Evolutionary conservation across 1,284 basidiomycete species (phyloP).

Genomic region (Polyporus tsugae): DNA sequence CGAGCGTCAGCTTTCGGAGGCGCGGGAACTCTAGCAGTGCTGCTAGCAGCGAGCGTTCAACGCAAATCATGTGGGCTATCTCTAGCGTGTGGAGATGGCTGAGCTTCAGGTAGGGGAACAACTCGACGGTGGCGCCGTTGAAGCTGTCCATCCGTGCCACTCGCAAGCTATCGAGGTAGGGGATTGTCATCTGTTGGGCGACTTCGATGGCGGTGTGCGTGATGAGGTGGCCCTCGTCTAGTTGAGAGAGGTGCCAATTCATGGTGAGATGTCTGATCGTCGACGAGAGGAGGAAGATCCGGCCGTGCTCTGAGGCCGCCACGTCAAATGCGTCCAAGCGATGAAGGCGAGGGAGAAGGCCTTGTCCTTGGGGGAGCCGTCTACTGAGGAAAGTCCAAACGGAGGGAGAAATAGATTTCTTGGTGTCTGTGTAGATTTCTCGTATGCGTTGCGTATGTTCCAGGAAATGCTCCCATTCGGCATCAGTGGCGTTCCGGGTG

Average conservation of each 20-base stretch:
- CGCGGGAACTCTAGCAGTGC: constrained; percentile 1
- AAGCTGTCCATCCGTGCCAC: constrained; percentile 8
- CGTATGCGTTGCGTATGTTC: not conserved
- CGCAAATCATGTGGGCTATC: constrained; percentile 3
- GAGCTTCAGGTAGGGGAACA: constrained; percentile 2
- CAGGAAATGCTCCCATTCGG: constrained; percentile 2
- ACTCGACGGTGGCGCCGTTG: not conserved
- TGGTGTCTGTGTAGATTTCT: not conserved
- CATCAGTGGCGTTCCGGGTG: not conserved
- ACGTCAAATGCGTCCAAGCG: constrained; percentile 8
- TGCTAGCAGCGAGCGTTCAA: not conserved
- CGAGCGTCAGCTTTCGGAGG: constrained; percentile 7
- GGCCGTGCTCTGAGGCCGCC: not conserved
- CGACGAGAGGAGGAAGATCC: constrained; percentile 12
- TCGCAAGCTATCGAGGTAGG: constrained; percentile 16
- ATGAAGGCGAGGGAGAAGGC: constrained; percentile 9
- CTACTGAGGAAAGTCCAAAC: not conserved
- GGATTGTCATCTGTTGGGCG: constrained; percentile 12
- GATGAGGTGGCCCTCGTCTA: not conserved
- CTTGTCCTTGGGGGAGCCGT: not conserved
- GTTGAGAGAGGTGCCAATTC: not conserved
- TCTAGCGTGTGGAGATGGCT: constrained; percentile 5
- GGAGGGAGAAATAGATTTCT: not conserved
- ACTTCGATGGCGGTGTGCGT: constrained; percentile 7
- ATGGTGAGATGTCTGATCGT: constrained; percentile 14